These are phyloP conservation scores for Lizonia empirigonia DNA, from an alignment of 2,329 filamentous ascomycete species.

Conservation along the genomic window DNA sequence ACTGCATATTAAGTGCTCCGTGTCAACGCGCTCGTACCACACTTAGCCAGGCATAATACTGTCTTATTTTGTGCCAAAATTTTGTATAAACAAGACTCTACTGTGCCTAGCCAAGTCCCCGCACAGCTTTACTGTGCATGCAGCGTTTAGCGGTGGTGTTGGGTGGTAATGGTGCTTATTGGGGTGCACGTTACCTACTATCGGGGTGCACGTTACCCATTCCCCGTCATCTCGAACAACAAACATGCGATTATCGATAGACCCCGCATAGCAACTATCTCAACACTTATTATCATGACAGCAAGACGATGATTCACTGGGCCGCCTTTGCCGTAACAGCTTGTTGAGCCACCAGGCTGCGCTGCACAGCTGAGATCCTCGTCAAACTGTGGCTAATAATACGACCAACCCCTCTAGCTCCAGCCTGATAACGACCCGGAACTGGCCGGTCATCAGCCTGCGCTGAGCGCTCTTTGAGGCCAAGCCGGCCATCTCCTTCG, in stretches of 20 bases:
- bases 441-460: slow-evolving; percentile 28
- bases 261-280: slow-evolving; percentile 6
- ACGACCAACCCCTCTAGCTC: slow-evolving; percentile 23
- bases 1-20: no score
- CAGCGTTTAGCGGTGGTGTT: no score
- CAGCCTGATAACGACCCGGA: slow-evolving; percentile 36
- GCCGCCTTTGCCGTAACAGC: not conserved
- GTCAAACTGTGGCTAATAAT: slow-evolving; percentile 12
- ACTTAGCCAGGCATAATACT: no score
- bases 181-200: no score
- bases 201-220: no score
- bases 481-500: slow-evolving; percentile 26
- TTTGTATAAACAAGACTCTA: no score
- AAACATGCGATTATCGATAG: slow-evolving; percentile 11
- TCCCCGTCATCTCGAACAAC: slow-evolving; percentile 13
- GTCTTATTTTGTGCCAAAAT: no score
- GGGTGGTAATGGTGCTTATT: no score
- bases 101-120: no score
- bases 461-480: slow-evolving; percentile 28
- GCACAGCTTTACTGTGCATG: no score
- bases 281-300: not conserved
- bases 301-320: not conserved
- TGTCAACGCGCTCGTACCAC: no score
- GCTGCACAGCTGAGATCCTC: not conserved
- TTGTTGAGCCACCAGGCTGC: not conserved